A percentile compares a stretch with the other conserved stretches of the same genome.
Evolutionary conservation across 2,329 filamentous ascomycete species (phyloP).

Genomic region (Talaromyces sp.): DNA sequence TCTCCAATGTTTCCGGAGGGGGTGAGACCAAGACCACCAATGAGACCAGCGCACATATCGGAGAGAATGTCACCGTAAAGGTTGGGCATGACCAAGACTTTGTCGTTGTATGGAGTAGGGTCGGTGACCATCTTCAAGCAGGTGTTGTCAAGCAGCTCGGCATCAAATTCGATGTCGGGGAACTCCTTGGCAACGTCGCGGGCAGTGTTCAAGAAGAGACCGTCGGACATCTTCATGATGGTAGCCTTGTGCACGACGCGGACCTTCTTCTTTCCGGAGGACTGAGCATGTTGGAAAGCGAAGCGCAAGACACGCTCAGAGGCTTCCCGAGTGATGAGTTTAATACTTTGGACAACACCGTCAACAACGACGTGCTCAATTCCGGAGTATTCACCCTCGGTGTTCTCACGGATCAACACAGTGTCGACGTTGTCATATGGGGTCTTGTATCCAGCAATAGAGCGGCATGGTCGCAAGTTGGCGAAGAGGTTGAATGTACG

Average conservation of each 20-base stretch:
- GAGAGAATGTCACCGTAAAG: conserved; percentile 99
- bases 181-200: conserved; percentile 88
- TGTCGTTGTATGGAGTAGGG: conserved; percentile 95
- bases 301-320: conserved; percentile 94
- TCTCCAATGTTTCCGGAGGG: conserved; percentile 98
- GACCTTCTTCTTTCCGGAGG: conserved; percentile 93
- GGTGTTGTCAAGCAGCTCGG: conserved; percentile 97
- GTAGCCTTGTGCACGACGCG: conserved; percentile 99
- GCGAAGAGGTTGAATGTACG: conserved; percentile 99
- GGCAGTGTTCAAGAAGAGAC: conserved; percentile 90
- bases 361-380: conserved; percentile 98
- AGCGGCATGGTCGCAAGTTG: conserved; percentile 97
- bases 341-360: conserved; percentile 98
- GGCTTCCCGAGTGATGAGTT: conserved; percentile 95
- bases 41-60: conserved; percentile 98
- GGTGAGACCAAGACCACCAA: conserved; percentile 93
- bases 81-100: conserved; percentile 97
- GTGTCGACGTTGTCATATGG: conserved; percentile 97
- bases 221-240: conserved; percentile 99
- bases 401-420: conserved; percentile 98
- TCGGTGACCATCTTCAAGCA: conserved; percentile 99
- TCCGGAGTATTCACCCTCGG: conserved; percentile 98
- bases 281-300: conserved; percentile 95
- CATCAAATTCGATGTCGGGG: conserved; percentile 93
- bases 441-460: conserved; percentile 95